These are phyloP conservation scores for Cyamopsis tetragonoloba DNA, from an alignment of 306 rosid species.

Conservation along the genomic window DNA sequence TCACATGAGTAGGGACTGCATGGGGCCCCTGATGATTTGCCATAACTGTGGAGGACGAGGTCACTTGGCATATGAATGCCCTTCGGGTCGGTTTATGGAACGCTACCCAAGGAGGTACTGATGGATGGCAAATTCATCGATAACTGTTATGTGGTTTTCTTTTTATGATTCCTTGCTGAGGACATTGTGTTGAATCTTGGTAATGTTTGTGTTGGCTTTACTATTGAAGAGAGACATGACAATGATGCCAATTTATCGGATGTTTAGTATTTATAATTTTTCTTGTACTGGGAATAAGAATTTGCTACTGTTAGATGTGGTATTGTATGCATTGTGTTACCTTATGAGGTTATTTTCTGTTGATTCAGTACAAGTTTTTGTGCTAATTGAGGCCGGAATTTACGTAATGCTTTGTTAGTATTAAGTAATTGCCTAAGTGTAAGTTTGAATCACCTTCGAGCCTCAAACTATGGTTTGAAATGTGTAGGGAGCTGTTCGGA, in stretches of 20 bases:
- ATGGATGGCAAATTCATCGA: constrained; percentile 25
- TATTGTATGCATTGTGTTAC: constrained; percentile 2
- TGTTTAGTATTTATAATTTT: constrained; percentile 5
- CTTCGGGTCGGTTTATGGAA: constrained; percentile 90
- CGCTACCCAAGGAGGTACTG: constrained; percentile 91
- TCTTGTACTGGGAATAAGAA: constrained; percentile 33
- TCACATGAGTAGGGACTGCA: constrained; percentile 96
- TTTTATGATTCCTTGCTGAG: background rate
- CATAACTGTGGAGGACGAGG: constrained; percentile 99
- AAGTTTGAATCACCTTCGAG: no score
- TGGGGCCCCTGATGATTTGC: constrained; percentile 94
- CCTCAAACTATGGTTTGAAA: no score
- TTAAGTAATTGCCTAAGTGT: no score
- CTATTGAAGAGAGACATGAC: constrained; percentile 20
- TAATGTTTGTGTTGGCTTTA: constrained; percentile 26
- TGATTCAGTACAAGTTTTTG: background rate
- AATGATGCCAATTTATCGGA: constrained; percentile 20
- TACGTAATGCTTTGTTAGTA: background rate
- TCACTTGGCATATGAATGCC: constrained; percentile 94
- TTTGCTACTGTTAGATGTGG: constrained; percentile 7
- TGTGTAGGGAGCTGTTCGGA: no score
- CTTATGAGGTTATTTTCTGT: background rate
- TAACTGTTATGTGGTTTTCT: background rate
- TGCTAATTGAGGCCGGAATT: background rate
- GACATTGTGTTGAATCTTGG: constrained; percentile 15